These are phyloP conservation scores for Cytospora piceicola DNA, from an alignment of 2,329 filamentous ascomycete species.

Conservation along the genomic window DNA sequence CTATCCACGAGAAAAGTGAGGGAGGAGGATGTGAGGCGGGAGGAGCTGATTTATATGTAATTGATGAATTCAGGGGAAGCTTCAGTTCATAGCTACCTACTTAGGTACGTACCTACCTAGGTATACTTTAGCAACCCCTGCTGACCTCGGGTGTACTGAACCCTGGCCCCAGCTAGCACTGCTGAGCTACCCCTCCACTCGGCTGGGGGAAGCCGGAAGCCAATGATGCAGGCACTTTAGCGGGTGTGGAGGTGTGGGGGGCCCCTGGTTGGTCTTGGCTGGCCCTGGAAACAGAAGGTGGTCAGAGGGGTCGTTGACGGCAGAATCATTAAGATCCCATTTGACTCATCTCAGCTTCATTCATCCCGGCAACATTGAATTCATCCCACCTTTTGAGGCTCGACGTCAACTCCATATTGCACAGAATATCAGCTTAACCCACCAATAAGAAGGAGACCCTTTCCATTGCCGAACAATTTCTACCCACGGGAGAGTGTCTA, in stretches of 20 bases:
- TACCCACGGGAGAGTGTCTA: background rate
- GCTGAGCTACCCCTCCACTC: background rate
- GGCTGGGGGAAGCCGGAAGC: background rate
- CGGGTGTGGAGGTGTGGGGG: background rate
- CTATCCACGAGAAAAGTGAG: background rate
- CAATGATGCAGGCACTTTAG: slow-evolving; percentile 21
- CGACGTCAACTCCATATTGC: background rate
- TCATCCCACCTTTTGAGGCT: slow-evolving; percentile 16
- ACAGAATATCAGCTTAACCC: background rate
- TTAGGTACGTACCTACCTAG: too few species aligned
- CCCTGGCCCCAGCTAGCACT: background rate
- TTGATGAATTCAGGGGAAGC: background rate
- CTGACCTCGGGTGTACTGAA: background rate
- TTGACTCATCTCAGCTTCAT: slow-evolving; percentile 12
- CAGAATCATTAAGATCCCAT: slow-evolving; percentile 11
- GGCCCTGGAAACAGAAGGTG: slow-evolving; percentile 8
- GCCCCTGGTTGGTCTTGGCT: background rate
- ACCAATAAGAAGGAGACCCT: background rate
- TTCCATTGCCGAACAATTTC: background rate
- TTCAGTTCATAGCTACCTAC: background rate
- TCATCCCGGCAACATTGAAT: background rate
- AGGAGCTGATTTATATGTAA: background rate
- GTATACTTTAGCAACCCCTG: slow-evolving; percentile 6
- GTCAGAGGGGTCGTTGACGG: slow-evolving; percentile 6
- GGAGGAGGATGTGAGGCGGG: background rate